Conservation (phyloP, 345 rosid species). For the thale cress (Arabidopsis thaliana) region TAIR10.1 NC_003076.8:10342501-10343000, state of each 20-base stretch:
- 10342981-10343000: constrained; percentile 77
- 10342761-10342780: constrained; percentile 7
- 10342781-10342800: not conserved
- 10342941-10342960: constrained; percentile 98
- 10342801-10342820: not conserved
- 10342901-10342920: constrained; percentile 80
- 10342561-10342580: constrained; percentile 83
- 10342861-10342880: constrained; percentile 15
- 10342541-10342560: constrained; percentile 87
- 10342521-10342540: constrained; percentile 58
- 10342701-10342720: constrained; percentile 79
- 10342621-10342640: constrained; percentile 83
- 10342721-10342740: constrained; percentile 88
- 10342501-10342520: constrained; percentile 66
- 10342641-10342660: constrained; percentile 86
- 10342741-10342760: constrained; percentile 60
- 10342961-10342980: constrained; percentile 85
- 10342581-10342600: constrained; percentile 94
- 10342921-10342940: constrained; percentile 83
- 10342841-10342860: not conserved
- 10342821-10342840: no score
- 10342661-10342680: constrained; percentile 85
- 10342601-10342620: constrained; percentile 85
- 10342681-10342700: constrained; percentile 72
- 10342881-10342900: constrained; percentile 38